phyloP scores from a whole-genome alignment of 805 yeast species.

The Sungouiella blattae region DNA sequence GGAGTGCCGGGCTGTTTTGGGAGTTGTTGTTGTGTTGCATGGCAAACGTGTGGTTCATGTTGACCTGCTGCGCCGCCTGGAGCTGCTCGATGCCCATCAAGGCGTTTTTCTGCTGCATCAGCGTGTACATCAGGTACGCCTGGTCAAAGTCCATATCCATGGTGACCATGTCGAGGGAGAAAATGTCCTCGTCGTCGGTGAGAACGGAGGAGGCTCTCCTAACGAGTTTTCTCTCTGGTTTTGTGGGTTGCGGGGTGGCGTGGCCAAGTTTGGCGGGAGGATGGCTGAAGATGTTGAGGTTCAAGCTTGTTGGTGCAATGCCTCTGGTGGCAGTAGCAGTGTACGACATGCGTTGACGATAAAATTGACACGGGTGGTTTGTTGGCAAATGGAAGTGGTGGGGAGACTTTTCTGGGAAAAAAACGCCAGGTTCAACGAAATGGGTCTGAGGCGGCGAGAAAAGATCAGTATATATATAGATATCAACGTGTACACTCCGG shows the following conservation, averaged over 20 bases:
- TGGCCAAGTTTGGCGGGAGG: neutral
- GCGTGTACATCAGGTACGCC: conserved; percentile 39
- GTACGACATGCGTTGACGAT: no score
- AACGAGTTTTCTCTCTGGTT: neutral
- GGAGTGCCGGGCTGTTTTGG: conserved; percentile 1
- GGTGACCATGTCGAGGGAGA: conserved; percentile 29
- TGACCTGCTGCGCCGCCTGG: conserved; percentile 33
- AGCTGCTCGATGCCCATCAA: conserved; percentile 32
- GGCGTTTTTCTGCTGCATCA: conserved; percentile 37
- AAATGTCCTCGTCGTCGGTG: conserved; percentile 18
- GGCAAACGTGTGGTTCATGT: conserved; percentile 8
- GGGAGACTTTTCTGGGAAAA: no score
- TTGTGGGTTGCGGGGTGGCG: neutral
- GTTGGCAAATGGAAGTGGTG: no score
- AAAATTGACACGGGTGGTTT: no score
- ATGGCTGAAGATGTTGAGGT: conserved; percentile 13
- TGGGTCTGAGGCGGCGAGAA: no score
- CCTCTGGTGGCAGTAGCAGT: conserved; percentile 16
- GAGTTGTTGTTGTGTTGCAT: conserved; percentile 1
- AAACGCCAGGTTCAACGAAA: no score
- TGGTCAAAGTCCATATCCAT: conserved; percentile 45
- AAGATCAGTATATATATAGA: no score
- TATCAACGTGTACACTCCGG: no score
- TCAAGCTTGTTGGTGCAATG: conserved; percentile 10
- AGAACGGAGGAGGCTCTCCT: conserved; percentile 3